Conservation (phyloP, 163 green algal genomes). For the Coccomyxa subellipsoidea region DNA sequence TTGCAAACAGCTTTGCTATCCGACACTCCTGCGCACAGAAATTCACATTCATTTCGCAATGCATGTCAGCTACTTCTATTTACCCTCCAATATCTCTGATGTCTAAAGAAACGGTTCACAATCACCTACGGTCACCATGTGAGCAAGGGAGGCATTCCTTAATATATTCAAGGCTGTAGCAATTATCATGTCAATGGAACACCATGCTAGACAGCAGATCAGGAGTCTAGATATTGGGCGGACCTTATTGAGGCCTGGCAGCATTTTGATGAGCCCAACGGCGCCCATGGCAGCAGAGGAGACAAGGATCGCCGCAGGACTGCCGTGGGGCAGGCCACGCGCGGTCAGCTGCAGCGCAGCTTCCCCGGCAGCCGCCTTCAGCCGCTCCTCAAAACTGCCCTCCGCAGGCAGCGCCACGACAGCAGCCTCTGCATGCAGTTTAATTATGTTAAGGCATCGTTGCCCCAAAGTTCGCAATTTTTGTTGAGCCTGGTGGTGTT, state of each 20-base stretch:
- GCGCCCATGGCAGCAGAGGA: neutral
- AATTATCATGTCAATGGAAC: too few species aligned
- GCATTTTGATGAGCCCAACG: neutral
- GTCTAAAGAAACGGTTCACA: too few species aligned
- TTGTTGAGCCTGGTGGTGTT: too few species aligned
- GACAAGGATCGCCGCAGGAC: neutral
- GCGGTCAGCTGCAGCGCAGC: neutral
- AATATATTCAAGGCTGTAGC: too few species aligned
- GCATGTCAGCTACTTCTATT: neutral
- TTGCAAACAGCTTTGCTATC: conserved; percentile 62
- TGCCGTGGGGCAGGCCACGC: neutral
- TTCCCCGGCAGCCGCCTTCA: neutral
- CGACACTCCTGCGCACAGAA: conserved; percentile 34
- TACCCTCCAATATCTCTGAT: too few species aligned
- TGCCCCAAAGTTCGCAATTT: too few species aligned
- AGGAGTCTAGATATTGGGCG: too few species aligned
- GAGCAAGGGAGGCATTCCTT: too few species aligned
- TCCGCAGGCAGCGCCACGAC: neutral
- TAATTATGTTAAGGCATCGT: too few species aligned
- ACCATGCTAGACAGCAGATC: too few species aligned
- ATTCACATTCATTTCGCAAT: neutral
- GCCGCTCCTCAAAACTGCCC: neutral
- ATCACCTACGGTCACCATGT: too few species aligned
- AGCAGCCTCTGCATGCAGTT: neutral
- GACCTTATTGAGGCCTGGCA: conserved; percentile 1